Percentiles rank a stretch among this genome's conserved stretches.
These are phyloP conservation scores for Rhodomyrtus psidioides DNA, from an alignment of 441 rosid species.

Conservation along the genomic window DNA sequence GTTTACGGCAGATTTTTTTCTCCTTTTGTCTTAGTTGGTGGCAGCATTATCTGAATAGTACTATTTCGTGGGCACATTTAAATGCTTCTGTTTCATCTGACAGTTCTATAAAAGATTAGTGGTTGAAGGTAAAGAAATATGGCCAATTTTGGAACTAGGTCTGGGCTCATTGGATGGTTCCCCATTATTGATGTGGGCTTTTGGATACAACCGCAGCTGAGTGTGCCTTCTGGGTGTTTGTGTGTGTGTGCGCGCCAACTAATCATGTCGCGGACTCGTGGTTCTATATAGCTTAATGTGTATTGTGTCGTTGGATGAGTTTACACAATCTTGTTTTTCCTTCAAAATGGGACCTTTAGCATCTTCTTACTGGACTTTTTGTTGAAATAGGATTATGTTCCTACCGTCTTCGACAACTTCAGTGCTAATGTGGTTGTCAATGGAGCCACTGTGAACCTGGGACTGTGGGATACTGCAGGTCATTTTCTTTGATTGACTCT, in stretches of 20 bases:
- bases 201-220: neutral
- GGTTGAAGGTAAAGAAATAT: neutral
- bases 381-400: neutral
- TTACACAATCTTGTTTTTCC: neutral
- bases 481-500: neutral
- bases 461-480: constrained; percentile 3
- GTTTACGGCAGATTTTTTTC: neutral
- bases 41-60: neutral
- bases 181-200: neutral
- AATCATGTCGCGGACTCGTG: neutral
- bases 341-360: neutral
- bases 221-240: neutral
- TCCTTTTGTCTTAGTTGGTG: neutral
- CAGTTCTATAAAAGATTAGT: neutral
- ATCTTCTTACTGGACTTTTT: neutral
- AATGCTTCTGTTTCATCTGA: neutral
- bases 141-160: neutral
- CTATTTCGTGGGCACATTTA: neutral
- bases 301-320: neutral
- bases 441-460: neutral
- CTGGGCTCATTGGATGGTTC: neutral
- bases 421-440: constrained; percentile 7
- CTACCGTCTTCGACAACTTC: neutral
- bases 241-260: neutral
- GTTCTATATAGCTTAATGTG: neutral